Conservation (phyloP, 78 protist genomes). For the Capsaspora owczarzaki region DNA sequence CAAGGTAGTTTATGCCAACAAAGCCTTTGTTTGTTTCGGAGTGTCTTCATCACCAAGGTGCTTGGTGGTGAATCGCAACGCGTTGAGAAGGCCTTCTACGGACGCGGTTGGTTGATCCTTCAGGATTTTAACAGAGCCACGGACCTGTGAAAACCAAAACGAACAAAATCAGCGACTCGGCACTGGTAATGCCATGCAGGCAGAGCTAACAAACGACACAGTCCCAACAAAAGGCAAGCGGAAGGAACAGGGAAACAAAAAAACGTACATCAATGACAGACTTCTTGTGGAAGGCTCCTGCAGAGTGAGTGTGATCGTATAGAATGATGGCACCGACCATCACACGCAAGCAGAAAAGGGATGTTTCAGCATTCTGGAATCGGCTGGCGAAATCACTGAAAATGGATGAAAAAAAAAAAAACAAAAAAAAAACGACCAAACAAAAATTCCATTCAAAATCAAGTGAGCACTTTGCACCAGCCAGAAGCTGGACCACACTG, state of each 20-base stretch:
- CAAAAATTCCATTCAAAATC: background rate
- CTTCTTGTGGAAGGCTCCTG: slow-evolving; percentile 65
- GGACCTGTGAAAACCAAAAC: slow-evolving; percentile 27
- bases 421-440: background rate
- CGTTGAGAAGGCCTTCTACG: slow-evolving; percentile 60
- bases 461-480: slow-evolving; percentile 3
- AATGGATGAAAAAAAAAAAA: background rate
- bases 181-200: background rate
- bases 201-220: background rate
- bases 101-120: slow-evolving; percentile 27
- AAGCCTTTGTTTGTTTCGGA: background rate
- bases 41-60: slow-evolving; percentile 53
- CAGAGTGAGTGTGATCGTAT: slow-evolving; percentile 60
- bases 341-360: slow-evolving; percentile 60
- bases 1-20: background rate
- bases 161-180: background rate
- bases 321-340: slow-evolving; percentile 67
- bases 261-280: slow-evolving; percentile 46
- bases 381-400: background rate
- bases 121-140: slow-evolving; percentile 45
- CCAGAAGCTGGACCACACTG: background rate
- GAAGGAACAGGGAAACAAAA: background rate
- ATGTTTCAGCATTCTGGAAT: slow-evolving; percentile 41
- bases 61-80: slow-evolving; percentile 68
- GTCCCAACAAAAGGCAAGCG: background rate